These are phyloP conservation scores for Themeda triandra DNA, from an alignment of 176 grass and related monocot species.

Conservation along the genomic window DNA sequence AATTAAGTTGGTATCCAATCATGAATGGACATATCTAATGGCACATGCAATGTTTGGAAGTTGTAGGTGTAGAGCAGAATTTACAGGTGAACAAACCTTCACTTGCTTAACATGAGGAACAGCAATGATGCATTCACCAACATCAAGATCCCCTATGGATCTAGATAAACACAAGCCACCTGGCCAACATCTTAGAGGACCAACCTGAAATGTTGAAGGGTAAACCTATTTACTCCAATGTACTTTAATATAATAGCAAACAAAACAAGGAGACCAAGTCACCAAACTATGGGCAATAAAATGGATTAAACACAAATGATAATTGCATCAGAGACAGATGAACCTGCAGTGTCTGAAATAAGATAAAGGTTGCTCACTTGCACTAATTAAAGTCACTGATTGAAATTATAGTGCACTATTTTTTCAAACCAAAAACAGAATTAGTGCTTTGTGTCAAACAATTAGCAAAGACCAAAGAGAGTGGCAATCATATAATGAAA, in stretches of 20 bases:
- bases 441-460: background rate
- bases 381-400: background rate
- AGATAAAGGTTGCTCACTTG: background rate
- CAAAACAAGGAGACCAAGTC: background rate
- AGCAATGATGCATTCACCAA: constrained; percentile 93
- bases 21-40: background rate
- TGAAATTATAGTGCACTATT: background rate
- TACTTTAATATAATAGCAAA: background rate
- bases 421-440: background rate
- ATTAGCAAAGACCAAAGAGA: background rate
- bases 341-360: background rate
- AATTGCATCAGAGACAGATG: background rate
- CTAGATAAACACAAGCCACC: constrained; percentile 96
- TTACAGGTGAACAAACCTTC: constrained; percentile 66
- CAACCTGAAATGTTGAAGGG: constrained; percentile 58
- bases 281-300: background rate
- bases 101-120: constrained; percentile 99
- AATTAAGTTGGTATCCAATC: background rate
- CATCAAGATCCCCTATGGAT: constrained; percentile 94
- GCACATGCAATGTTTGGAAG: background rate
- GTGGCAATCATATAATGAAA: background rate
- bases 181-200: constrained; percentile 98
- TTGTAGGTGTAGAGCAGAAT: constrained; percentile 1
- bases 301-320: background rate
- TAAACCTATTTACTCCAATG: background rate